Percentiles rank a stretch among this genome's conserved stretches.
phyloP scores from a whole-genome alignment of 1,284 basidiomycete genomes.

The Cryptococcus sp. region DNA sequence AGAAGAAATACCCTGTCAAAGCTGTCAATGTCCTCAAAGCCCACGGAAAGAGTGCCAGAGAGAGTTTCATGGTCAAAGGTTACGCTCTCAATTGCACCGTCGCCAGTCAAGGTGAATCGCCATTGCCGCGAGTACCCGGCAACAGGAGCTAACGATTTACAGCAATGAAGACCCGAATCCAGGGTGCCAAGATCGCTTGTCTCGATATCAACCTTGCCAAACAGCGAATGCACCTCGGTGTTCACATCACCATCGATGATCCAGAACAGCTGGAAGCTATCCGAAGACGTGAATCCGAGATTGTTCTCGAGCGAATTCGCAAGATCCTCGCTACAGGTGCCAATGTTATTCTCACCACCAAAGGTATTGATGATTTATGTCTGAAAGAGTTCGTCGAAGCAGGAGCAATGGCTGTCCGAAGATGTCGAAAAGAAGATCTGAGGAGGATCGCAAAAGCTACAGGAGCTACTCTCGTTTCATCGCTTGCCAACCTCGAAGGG shows the following conservation, averaged over 20 bases:
- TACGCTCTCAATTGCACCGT: constrained; percentile 99
- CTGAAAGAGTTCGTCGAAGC: constrained; percentile 99
- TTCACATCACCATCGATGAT: constrained; percentile 96
- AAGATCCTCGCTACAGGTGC: constrained; percentile 96
- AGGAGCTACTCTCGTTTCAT: constrained; percentile 87
- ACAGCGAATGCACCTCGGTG: constrained; percentile 94
- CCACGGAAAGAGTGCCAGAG: constrained; percentile 91
- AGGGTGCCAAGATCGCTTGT: constrained; percentile 94
- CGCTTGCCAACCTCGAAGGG: constrained; percentile 92
- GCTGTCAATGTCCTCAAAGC: constrained; percentile 99
- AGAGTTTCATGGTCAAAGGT: constrained; percentile 91
- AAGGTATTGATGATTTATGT: constrained; percentile 97
- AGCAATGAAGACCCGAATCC: constrained; percentile 98
- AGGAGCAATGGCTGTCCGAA: constrained; percentile 95
- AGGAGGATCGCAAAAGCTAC: constrained; percentile 96
- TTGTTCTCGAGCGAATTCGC: constrained; percentile 90
- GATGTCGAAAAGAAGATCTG: constrained; percentile 97
- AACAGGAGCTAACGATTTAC: constrained; percentile 2
- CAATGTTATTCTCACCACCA: constrained; percentile 95
- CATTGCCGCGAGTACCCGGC: not conserved
- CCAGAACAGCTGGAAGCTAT: constrained; percentile 97
- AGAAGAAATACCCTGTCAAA: constrained; percentile 99
- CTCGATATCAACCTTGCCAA: constrained; percentile 98
- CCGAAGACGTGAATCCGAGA: constrained; percentile 89
- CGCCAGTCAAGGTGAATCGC: constrained; percentile 82